Evolutionary conservation across 768 basidiomycete species (phyloP), one percentile per base, ranked within the genome.

Genomic region (Calocera viscosa): DNA sequence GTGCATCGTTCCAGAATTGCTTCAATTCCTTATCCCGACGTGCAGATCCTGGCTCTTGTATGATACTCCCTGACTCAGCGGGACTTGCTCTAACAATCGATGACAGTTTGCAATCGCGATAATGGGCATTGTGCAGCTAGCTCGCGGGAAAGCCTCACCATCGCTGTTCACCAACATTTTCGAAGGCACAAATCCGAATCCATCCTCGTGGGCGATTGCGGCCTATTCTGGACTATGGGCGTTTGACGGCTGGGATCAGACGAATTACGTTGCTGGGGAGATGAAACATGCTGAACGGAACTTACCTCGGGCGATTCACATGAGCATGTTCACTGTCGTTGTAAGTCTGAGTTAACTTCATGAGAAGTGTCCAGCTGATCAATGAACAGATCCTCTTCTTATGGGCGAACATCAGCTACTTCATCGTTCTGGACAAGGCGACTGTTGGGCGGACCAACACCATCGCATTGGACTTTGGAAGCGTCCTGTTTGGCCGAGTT

Each of bases 141-240:
- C 78, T 2, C 79, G 89, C 69, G 90, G 91, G 19, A 83, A 82
- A 68, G 83, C 84, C 17, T 87, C 91, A 0, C 79, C 81, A 17
- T 88, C 89, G 2, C 80, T 95, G 53, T 81, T 77, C 47, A 80
- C 81, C 53, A 80, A 86, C n/a, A 74, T 89, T 32, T 96, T 95
- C 71, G 77, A 80, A 14, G 86, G 82, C 8, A 88, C 91, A 19
- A 89, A 87, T 66, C 82, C 77, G 19, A 90, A 90, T 69, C 89
- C 92, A 0, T 89, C 91, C 1, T 80, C 85, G 1, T 97, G 92
- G 77, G 91, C 94, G 5, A 79, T 97, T n/a, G 95, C 94, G 0
- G 79, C 97, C 5, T 99, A 96, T 76, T 95, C 93, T 12, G 91
- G 93, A 1, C 78, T 98, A 2, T 97, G 90, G 91, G 94, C 94